These are phyloP conservation scores for Globisporangium cylindrosporum DNA, from an alignment of 352 stramenopile genomes.

Conservation along the genomic window DNA sequence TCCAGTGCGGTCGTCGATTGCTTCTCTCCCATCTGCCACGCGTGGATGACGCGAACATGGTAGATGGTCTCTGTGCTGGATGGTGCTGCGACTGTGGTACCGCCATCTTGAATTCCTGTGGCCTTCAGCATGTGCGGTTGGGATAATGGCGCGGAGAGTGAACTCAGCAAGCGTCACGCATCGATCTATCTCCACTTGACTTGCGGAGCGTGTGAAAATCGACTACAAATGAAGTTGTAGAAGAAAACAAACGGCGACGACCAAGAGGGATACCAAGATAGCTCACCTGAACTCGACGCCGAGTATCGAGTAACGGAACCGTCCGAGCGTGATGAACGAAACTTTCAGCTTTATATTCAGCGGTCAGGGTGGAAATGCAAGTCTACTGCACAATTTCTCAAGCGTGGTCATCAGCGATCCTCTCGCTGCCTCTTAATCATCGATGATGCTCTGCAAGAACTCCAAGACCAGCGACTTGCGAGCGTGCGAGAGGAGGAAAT, in stretches of 20 bases:
- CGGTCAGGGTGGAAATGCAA: neutral
- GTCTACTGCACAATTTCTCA: neutral
- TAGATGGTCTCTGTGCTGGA: conserved; percentile 26
- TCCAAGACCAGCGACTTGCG: conserved; percentile 27
- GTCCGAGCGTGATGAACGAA: neutral
- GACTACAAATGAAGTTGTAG: neutral
- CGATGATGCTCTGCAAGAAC: conserved; percentile 31
- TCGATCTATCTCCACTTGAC: neutral
- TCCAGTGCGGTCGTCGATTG: neutral
- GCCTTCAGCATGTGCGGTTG: conserved; percentile 2
- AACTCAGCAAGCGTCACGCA: neutral
- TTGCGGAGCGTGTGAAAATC: neutral
- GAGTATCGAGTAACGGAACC: conserved; percentile 7
- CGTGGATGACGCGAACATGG: conserved; percentile 35
- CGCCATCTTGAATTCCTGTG: conserved; percentile 5
- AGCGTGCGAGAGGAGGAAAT: neutral
- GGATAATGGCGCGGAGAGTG: neutral
- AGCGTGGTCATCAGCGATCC: neutral
- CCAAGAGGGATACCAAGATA: conserved; percentile 7
- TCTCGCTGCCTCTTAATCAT: conserved; percentile 15
- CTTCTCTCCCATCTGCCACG: conserved; percentile 15
- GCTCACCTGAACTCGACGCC: neutral
- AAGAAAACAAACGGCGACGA: neutral
- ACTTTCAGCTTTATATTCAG: conserved; percentile 11
- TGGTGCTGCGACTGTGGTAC: neutral